Evolutionary conservation across 805 yeast species (phyloP).

Genomic region (Teunomyces kruisii): DNA sequence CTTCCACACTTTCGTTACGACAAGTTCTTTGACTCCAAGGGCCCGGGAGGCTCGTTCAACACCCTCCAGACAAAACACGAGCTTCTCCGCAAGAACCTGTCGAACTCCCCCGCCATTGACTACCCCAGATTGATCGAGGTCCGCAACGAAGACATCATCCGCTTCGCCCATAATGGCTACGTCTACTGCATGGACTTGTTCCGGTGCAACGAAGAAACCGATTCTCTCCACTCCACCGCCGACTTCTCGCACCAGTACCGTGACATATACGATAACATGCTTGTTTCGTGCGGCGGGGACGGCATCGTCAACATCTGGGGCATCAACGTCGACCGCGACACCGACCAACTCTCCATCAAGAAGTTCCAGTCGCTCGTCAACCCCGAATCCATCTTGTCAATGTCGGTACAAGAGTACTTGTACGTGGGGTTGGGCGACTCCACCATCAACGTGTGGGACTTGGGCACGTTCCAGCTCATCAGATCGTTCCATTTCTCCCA

Average conservation of each 20-base stretch:
- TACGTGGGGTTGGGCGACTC: slow-evolving; percentile 84
- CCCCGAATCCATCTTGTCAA: slow-evolving; percentile 69
- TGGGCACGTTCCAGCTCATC: slow-evolving; percentile 73
- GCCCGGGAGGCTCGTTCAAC: slow-evolving; percentile 66
- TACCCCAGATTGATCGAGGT: slow-evolving; percentile 55
- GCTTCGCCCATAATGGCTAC: slow-evolving; percentile 91
- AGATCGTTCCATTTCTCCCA: slow-evolving; percentile 37
- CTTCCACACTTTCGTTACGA: slow-evolving; percentile 65
- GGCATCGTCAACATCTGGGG: slow-evolving; percentile 86
- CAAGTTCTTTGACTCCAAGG: slow-evolving; percentile 85
- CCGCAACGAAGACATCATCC: slow-evolving; percentile 60
- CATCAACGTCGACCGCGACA: slow-evolving; percentile 8
- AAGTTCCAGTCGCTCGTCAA: slow-evolving; percentile 50
- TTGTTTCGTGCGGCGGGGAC: slow-evolving; percentile 73
- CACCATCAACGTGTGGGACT: slow-evolving; percentile 78
- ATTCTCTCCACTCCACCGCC: background rate
- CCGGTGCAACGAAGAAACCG: slow-evolving; percentile 17
- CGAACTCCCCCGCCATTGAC: slow-evolving; percentile 11
- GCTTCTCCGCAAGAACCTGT: slow-evolving; percentile 14
- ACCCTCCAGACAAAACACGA: slow-evolving; percentile 28
- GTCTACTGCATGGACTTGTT: slow-evolving; percentile 64
- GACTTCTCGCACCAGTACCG: slow-evolving; percentile 10
- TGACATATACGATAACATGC: slow-evolving; percentile 13
- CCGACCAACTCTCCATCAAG: slow-evolving; percentile 7
- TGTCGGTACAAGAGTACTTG: slow-evolving; percentile 62